phyloP scores from a whole-genome alignment of 2,329 filamentous ascomycete genomes.

The Tolypocladium endophyticum region DNA sequence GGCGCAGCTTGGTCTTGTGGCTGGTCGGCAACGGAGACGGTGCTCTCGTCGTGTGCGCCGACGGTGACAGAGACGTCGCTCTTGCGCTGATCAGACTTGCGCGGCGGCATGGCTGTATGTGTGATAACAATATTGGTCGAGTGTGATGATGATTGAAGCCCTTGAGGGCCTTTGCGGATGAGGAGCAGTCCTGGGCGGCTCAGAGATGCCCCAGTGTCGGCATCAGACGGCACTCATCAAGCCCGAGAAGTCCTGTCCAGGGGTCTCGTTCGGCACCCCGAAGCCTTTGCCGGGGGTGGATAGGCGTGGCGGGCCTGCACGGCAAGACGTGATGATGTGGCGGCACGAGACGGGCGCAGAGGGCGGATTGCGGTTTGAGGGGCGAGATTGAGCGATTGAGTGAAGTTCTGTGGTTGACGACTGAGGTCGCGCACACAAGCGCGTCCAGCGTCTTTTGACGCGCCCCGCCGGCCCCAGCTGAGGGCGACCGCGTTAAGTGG shows the following conservation, averaged over 20 bases:
- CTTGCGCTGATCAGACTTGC: conserved; percentile 40
- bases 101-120: conserved; percentile 36
- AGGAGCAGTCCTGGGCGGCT: not conserved
- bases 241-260: not conserved
- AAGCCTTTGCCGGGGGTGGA: not conserved
- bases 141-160: conserved; percentile 3
- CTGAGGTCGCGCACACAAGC: not conserved
- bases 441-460: not conserved
- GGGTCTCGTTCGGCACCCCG: not conserved
- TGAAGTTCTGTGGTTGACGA: not conserved
- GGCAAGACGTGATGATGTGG: not conserved
- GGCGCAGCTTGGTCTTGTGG: conserved; percentile 13
- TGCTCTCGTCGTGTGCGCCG: conserved; percentile 14
- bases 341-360: not conserved
- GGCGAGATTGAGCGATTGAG: not conserved
- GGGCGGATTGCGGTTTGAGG: not conserved
- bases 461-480: not conserved
- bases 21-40: conserved; percentile 3
- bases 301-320: not conserved
- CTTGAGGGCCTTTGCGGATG: not conserved
- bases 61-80: conserved; percentile 37
- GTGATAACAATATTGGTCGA: not conserved
- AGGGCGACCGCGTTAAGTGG: not conserved
- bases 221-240: not conserved
- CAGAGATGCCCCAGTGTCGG: not conserved